These are phyloP conservation scores for Myxozyma nipponensis DNA, from an alignment of 805 yeast species.

Conservation along the genomic window DNA sequence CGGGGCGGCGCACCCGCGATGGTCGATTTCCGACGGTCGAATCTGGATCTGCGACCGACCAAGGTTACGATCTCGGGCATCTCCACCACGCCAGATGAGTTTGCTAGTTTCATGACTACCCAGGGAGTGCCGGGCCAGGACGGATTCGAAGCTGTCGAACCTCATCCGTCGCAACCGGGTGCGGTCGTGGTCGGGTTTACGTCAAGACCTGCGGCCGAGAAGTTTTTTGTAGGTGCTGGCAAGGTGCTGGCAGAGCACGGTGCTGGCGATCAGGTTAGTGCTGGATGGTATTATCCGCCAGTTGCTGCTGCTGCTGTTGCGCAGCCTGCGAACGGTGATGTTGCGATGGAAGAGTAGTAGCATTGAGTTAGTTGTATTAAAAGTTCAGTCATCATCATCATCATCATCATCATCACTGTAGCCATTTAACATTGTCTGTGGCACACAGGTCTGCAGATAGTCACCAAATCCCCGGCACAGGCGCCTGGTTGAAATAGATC, in stretches of 20 bases:
- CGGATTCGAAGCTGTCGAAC: slow-evolving; percentile 31
- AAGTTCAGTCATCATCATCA: no score
- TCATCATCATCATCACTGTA: no score
- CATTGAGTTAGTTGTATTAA: neutral
- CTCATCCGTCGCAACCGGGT: slow-evolving; percentile 9
- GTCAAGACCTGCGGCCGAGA: slow-evolving; percentile 41
- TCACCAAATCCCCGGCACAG: slow-evolving; percentile 21
- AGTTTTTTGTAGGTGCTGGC: slow-evolving; percentile 8
- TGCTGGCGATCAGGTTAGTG: neutral
- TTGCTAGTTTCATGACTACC: slow-evolving; percentile 32
- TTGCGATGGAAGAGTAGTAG: neutral
- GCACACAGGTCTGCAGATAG: no score
- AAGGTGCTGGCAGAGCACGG: neutral
- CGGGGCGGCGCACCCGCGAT: slow-evolving; percentile 29
- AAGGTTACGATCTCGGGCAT: slow-evolving; percentile 37
- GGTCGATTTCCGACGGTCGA: slow-evolving; percentile 27
- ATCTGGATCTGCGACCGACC: slow-evolving; percentile 41
- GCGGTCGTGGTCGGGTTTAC: slow-evolving; percentile 33
- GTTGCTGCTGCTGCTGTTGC: no score
- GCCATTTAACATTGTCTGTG: no score
- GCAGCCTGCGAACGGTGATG: neutral
- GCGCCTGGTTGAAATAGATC: slow-evolving; percentile 16
- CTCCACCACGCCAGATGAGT: slow-evolving; percentile 35
- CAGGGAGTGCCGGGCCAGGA: slow-evolving; percentile 30
- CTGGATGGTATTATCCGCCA: neutral